phyloP scores from a whole-genome alignment of 2,329 filamentous ascomycete genomes.

The Alternaria ethzedia region DNA sequence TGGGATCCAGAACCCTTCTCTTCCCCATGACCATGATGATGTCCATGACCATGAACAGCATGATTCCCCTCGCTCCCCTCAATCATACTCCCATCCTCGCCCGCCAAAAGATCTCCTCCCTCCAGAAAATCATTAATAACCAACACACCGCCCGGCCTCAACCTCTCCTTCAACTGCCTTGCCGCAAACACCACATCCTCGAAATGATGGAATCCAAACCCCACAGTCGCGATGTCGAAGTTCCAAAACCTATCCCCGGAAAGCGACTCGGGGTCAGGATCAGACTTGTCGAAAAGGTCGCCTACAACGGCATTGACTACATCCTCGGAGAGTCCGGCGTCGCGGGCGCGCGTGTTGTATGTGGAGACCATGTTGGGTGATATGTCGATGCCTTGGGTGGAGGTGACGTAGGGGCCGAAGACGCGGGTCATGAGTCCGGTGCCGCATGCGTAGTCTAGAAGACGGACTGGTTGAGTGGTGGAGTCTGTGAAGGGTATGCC shows the following conservation, averaged over 20 bases:
- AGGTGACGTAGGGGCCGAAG: slow-evolving; percentile 66
- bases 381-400: slow-evolving; percentile 72
- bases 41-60: slow-evolving; percentile 26
- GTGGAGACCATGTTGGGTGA: slow-evolving; percentile 72
- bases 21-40: slow-evolving; percentile 29
- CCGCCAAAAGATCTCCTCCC: slow-evolving; percentile 51
- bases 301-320: slow-evolving; percentile 39
- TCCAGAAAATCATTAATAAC: slow-evolving; percentile 72
- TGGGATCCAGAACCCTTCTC: slow-evolving; percentile 5
- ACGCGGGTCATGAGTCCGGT: slow-evolving; percentile 50
- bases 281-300: slow-evolving; percentile 44
- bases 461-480: slow-evolving; percentile 48
- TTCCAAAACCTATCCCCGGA: slow-evolving; percentile 39
- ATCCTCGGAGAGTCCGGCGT: slow-evolving; percentile 19
- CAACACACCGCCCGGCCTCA: slow-evolving; percentile 70
- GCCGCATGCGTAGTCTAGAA: neutral
- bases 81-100: slow-evolving; percentile 32
- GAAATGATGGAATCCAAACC: slow-evolving; percentile 57
- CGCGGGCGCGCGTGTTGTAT: slow-evolving; percentile 66
- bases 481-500: slow-evolving; percentile 61
- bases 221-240: slow-evolving; percentile 54
- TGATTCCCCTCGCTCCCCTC: slow-evolving; percentile 34
- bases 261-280: slow-evolving; percentile 30
- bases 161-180: slow-evolving; percentile 63
- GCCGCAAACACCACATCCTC: slow-evolving; percentile 68